phyloP scores from a whole-genome alignment of 345 rosid species.

The Eucalyptus tenuipes region DNA sequence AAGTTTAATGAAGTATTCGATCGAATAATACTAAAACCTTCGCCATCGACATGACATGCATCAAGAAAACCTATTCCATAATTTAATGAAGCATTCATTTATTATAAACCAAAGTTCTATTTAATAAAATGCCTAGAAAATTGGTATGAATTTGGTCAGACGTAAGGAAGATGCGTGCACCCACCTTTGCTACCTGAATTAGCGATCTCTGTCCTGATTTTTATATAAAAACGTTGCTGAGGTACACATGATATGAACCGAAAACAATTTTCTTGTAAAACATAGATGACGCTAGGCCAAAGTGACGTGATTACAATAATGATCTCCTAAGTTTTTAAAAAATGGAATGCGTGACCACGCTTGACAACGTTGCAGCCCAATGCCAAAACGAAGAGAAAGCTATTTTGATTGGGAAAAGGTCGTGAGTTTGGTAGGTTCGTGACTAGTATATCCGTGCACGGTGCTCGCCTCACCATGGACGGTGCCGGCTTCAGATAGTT shows the following conservation, averaged over 20 bases:
- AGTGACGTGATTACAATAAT: not conserved
- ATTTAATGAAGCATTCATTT: not conserved
- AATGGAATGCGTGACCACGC: not conserved
- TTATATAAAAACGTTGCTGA: not conserved
- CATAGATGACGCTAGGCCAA: not conserved
- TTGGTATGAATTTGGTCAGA: not conserved
- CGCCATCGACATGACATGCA: not conserved
- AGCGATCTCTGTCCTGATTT: not conserved
- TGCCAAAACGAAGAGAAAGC: not conserved
- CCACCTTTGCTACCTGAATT: not conserved
- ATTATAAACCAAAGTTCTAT: not conserved
- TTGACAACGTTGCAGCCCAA: not conserved
- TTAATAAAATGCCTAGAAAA: not conserved
- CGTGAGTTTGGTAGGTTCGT: not conserved
- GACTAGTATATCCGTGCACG: not conserved
- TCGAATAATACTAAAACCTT: not conserved
- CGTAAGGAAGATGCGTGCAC: not conserved
- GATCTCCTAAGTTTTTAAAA: not conserved
- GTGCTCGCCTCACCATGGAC: not conserved
- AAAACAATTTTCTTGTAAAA: not conserved
- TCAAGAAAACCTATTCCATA: not conserved
- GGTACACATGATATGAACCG: not conserved
- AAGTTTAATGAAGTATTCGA: not conserved
- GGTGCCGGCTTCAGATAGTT: not conserved
- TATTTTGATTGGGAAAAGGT: not conserved